Evolutionary conservation across 1,284 basidiomycete species (phyloP).

Genomic region (Fomitiporia mediterranea): DNA sequence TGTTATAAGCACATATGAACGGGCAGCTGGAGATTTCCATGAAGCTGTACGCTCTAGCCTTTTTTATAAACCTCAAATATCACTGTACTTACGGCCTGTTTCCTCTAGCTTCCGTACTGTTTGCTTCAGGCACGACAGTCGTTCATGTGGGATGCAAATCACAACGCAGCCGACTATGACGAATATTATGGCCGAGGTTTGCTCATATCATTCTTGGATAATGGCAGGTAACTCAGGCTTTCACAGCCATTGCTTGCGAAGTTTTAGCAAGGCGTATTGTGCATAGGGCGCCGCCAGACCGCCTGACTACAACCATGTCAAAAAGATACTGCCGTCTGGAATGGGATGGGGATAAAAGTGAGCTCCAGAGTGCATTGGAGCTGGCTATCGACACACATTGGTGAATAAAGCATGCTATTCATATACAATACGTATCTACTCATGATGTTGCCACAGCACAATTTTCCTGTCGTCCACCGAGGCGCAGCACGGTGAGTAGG

Average conservation of each 20-base stretch:
- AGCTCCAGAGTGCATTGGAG: constrained; percentile 74
- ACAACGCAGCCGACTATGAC: constrained; percentile 76
- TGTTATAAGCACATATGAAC: constrained; percentile 60
- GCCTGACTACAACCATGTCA: constrained; percentile 67
- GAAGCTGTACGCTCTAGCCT: constrained; percentile 57
- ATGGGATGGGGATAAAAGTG: constrained; percentile 72
- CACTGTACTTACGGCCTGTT: background rate
- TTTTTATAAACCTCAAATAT: background rate
- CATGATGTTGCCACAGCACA: constrained; percentile 38
- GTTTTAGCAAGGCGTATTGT: constrained; percentile 81
- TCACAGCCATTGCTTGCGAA: constrained; percentile 73
- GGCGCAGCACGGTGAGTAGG: constrained; percentile 68
- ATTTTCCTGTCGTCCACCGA: constrained; percentile 88
- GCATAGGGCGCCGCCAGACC: constrained; percentile 60
- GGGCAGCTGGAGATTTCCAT: constrained; percentile 70
- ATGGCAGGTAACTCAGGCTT: background rate
- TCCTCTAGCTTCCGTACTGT: constrained; percentile 65
- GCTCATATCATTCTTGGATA: constrained; percentile 5
- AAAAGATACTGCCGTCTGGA: constrained; percentile 72
- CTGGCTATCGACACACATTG: constrained; percentile 81
- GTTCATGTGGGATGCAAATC: constrained; percentile 72
- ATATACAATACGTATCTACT: constrained; percentile 16
- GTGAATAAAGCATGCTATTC: constrained; percentile 34
- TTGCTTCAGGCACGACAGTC: constrained; percentile 75
- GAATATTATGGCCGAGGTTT: constrained; percentile 79